Conservation (phyloP, 768 basidiomycete genomes). For the Hydnum rufescens region DNA sequence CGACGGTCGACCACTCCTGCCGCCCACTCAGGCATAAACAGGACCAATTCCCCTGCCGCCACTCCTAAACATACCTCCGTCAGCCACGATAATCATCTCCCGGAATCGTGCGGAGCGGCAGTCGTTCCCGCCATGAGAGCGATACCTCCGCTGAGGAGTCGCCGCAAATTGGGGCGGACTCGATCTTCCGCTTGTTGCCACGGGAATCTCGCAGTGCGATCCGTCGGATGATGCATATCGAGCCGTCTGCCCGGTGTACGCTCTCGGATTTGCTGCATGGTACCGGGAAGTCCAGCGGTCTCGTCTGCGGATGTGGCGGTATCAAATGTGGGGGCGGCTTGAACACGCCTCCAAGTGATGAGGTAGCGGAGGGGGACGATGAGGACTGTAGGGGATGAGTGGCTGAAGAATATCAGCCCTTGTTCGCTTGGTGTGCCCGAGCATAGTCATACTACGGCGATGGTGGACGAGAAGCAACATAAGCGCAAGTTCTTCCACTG, state of each 20-base stretch:
- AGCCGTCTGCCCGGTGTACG: slow-evolving; percentile 76
- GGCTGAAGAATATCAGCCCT: slow-evolving; percentile 55
- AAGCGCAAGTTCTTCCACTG: slow-evolving; percentile 38
- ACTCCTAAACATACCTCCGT: neutral
- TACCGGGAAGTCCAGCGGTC: slow-evolving; percentile 45
- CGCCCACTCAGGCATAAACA: neutral
- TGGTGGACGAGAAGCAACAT: slow-evolving; percentile 47
- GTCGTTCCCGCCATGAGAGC: neutral
- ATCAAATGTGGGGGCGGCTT: slow-evolving; percentile 22
- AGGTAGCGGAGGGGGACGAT: slow-evolving; percentile 14
- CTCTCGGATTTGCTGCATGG: slow-evolving; percentile 81
- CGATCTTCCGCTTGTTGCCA: slow-evolving; percentile 88
- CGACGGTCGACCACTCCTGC: neutral
- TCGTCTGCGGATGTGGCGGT: slow-evolving; percentile 61
- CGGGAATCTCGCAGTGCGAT: slow-evolving; percentile 80
- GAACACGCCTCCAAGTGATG: slow-evolving; percentile 25
- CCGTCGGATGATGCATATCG: slow-evolving; percentile 84
- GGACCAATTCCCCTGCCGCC: neutral
- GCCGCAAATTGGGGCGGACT: slow-evolving; percentile 42
- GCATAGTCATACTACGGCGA: slow-evolving; percentile 58
- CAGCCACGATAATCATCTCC: no score
- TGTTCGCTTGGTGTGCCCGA: slow-evolving; percentile 36
- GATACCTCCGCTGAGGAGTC: neutral
- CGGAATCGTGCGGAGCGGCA: neutral
- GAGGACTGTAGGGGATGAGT: slow-evolving; percentile 56